These are phyloP conservation scores for Lasiosphaeriaceae sp. DNA, from an alignment of 495 filamentous ascomycete species.

Conservation along the genomic window DNA sequence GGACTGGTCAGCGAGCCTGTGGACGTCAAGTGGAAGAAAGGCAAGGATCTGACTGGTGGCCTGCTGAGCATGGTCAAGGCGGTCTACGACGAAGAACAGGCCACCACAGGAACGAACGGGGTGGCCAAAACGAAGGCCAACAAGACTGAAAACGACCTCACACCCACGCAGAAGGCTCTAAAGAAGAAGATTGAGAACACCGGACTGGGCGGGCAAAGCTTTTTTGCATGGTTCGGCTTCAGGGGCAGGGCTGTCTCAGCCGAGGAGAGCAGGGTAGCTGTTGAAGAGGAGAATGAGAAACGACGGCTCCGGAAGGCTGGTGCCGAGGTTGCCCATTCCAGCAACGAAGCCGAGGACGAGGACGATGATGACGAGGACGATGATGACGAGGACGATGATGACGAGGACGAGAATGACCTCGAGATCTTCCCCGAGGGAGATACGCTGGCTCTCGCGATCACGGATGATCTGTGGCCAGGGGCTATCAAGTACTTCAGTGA, in stretches of 20 bases:
- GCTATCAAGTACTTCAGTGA: constrained; percentile 89
- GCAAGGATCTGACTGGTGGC: constrained; percentile 77
- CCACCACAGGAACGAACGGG: constrained; percentile 15
- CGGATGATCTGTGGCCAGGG: constrained; percentile 82
- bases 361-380: constrained; percentile 51
- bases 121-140: constrained; percentile 27
- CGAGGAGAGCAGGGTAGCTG: constrained; percentile 61
- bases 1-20: constrained; percentile 83
- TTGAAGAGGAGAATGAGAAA: constrained; percentile 54
- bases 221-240: constrained; percentile 88
- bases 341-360: constrained; percentile 52
- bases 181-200: constrained; percentile 52
- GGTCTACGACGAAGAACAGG: constrained; percentile 63
- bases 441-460: constrained; percentile 69
- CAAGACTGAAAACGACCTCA: constrained; percentile 29
- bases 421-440: constrained; percentile 83
- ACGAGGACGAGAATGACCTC: constrained; percentile 49
- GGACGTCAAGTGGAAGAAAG: constrained; percentile 80
- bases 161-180: constrained; percentile 48
- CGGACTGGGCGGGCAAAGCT: constrained; percentile 60
- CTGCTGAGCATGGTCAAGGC: constrained; percentile 66
- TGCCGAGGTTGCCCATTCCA: constrained; percentile 47
- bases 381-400: constrained; percentile 50
- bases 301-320: constrained; percentile 53
- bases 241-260: constrained; percentile 60